Percentiles rank a stretch among this genome's conserved stretches.
These are phyloP conservation scores for Xylaria flabelliformis DNA, from an alignment of 495 filamentous ascomycete genomes.

Conservation along the genomic window DNA sequence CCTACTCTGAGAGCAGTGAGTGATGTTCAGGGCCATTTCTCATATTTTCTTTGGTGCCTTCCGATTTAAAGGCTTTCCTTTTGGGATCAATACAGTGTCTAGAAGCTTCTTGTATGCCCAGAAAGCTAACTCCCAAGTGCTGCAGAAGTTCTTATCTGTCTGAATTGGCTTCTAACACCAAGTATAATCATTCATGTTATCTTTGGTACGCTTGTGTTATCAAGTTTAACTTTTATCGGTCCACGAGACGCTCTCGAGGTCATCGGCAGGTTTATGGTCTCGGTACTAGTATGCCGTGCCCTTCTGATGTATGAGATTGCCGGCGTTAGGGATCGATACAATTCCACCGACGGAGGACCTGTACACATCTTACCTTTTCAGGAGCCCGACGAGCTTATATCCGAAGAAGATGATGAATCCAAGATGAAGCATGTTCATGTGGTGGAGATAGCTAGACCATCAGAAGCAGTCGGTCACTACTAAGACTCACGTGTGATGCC, in stretches of 20 bases:
- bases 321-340: conserved; percentile 24
- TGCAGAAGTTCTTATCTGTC: neutral
- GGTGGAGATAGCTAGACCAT: neutral
- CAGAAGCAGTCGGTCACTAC: neutral
- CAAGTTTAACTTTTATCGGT: conserved; percentile 33
- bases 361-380: neutral
- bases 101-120: no score
- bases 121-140: no score
- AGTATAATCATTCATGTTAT: conserved; percentile 31
- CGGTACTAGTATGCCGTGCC: conserved; percentile 28
- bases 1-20: neutral
- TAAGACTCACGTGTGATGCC: neutral
- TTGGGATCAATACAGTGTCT: no score
- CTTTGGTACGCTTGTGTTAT: conserved; percentile 33
- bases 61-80: no score
- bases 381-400: neutral
- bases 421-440: neutral
- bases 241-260: conserved; percentile 24
- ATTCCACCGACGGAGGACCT: conserved; percentile 1
- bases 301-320: conserved; percentile 33
- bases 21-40: no score
- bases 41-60: no score
- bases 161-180: conserved; percentile 33
- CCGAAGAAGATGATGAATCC: neutral
- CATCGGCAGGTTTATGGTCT: conserved; percentile 22